phyloP scores from a whole-genome alignment of 1,139 yeast genomes.

The Suhomyces taliae region DNA sequence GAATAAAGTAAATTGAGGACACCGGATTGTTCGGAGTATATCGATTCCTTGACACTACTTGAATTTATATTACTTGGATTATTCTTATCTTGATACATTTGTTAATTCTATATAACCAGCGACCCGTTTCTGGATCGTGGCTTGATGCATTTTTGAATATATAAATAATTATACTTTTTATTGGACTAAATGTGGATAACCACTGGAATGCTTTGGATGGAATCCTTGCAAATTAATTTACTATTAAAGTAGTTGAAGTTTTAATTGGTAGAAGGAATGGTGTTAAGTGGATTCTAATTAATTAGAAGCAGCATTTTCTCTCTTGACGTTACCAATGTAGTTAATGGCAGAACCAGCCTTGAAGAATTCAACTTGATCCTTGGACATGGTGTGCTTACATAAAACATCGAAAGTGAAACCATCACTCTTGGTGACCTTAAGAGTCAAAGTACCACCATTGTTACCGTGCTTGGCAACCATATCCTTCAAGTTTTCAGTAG shows the following conservation, averaged over 20 bases:
- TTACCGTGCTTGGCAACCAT: slow-evolving; percentile 79
- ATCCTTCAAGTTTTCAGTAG: slow-evolving; percentile 75
- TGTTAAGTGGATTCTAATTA: neutral
- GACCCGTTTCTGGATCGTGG: neutral
- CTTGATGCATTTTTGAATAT: neutral
- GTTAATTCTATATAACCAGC: too few species aligned
- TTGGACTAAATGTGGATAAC: neutral
- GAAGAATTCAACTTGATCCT: slow-evolving; percentile 93
- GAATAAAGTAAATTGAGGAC: too few species aligned
- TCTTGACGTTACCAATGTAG: slow-evolving; percentile 71
- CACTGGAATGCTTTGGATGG: neutral
- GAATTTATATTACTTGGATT: too few species aligned
- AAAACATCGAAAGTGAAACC: slow-evolving; percentile 71
- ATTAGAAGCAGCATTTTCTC: slow-evolving; percentile 15
- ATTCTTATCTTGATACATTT: neutral
- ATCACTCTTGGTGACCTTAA: slow-evolving; percentile 71
- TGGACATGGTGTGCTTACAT: slow-evolving; percentile 93
- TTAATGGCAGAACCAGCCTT: slow-evolving; percentile 97
- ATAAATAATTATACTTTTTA: neutral
- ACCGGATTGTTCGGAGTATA: too few species aligned
- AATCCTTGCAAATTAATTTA: neutral
- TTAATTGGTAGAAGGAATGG: neutral
- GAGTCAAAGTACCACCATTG: slow-evolving; percentile 76
- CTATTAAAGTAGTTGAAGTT: neutral
- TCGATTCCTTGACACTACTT: too few species aligned